Conservation (phyloP, 805 yeast genomes). For the Cyberlindnera maclurae region DNA sequence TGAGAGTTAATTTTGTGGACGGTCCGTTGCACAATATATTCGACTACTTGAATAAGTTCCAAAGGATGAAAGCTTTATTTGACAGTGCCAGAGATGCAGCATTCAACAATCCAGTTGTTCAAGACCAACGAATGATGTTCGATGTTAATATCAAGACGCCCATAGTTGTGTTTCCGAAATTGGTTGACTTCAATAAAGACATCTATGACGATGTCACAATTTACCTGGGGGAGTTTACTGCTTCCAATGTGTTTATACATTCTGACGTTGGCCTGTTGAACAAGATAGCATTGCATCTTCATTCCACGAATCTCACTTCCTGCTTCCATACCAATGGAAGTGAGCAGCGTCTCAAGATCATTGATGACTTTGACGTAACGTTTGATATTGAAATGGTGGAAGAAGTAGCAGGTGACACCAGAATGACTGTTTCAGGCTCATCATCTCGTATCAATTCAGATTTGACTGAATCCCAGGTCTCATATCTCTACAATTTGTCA, state of each 20-base stretch:
- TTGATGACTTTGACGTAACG: conserved; percentile 55
- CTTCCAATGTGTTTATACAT: conserved; percentile 50
- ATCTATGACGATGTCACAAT: conserved; percentile 58
- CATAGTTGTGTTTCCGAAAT: conserved; percentile 67
- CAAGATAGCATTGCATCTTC: conserved; percentile 57
- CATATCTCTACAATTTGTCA: conserved; percentile 46
- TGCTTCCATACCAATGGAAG: conserved; percentile 41
- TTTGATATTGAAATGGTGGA: conserved; percentile 55
- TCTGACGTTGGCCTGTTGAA: conserved; percentile 36
- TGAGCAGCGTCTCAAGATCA: conserved; percentile 43
- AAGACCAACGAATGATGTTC: conserved; percentile 55
- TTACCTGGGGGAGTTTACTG: conserved; percentile 76
- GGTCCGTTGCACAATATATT: conserved; percentile 66
- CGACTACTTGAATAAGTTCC: conserved; percentile 64
- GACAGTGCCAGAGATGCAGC: conserved; percentile 89
- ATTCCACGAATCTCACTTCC: conserved; percentile 66
- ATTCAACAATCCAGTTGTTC: conserved; percentile 65
- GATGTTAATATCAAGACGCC: conserved; percentile 77
- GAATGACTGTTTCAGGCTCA: conserved; percentile 45
- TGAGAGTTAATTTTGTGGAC: conserved; percentile 73
- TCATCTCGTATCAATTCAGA: conserved; percentile 57
- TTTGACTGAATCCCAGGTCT: conserved; percentile 68
- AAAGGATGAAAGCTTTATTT: conserved; percentile 80
- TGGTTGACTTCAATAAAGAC: conserved; percentile 34
- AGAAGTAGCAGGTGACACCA: conserved; percentile 34